Percentiles rank a stretch among this genome's conserved stretches.
phyloP scores from a whole-genome alignment of 495 filamentous ascomycete genomes.

The Aspergillus cristatus region DNA sequence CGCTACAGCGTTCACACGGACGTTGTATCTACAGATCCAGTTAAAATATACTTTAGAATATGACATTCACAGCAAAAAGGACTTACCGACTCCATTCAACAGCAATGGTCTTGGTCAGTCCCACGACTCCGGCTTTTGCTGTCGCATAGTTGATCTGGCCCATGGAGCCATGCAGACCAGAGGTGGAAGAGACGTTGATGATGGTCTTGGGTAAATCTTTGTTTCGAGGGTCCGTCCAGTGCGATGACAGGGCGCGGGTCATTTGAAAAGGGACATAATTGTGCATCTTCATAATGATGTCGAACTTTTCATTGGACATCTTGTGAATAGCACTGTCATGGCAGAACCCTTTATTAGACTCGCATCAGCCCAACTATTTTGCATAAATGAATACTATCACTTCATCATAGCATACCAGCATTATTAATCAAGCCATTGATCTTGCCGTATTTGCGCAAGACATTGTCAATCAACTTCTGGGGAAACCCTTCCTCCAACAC shows the following conservation, averaged over 20 bases:
- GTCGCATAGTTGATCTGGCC: constrained; percentile 67
- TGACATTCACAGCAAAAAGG: neutral
- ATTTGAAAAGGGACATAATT: constrained; percentile 66
- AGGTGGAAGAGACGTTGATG: constrained; percentile 62
- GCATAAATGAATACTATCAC: neutral
- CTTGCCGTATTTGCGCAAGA: constrained; percentile 64
- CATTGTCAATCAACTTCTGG: constrained; percentile 45
- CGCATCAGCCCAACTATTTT: neutral
- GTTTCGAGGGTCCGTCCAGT: constrained; percentile 48
- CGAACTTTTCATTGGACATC: constrained; percentile 72
- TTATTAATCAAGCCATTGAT: constrained; percentile 71
- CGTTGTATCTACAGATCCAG: constrained; percentile 51
- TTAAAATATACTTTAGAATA: too few relatives aligned
- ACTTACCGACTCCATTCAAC: constrained; percentile 65
- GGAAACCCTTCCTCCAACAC: constrained; percentile 6
- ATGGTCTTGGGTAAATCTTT: constrained; percentile 59
- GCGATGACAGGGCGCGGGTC: constrained; percentile 56
- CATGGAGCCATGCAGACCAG: constrained; percentile 60
- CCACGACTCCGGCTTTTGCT: constrained; percentile 61
- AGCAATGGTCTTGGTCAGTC: constrained; percentile 64
- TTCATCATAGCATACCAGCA: constrained; percentile 58
- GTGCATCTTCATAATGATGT: constrained; percentile 62
- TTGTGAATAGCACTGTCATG: constrained; percentile 69
- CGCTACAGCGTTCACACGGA: constrained; percentile 64
- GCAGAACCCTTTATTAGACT: constrained; percentile 4